phyloP scores from a whole-genome alignment of 2,329 filamentous ascomycete genomes.

The Fusarium temperatum region DNA sequence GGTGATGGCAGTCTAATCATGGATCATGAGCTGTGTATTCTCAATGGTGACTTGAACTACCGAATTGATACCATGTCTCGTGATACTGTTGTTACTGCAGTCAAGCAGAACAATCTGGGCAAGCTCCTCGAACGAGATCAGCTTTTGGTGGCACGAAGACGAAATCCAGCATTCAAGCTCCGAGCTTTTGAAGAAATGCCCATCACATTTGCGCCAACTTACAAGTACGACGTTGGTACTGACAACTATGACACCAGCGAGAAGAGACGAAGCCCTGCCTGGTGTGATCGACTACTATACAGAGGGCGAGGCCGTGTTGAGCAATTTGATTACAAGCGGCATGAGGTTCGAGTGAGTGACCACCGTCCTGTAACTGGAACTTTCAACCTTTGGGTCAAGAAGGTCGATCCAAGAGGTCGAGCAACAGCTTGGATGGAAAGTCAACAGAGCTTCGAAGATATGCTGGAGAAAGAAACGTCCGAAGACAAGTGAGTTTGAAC shows the following conservation, averaged over 20 bases:
- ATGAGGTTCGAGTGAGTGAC: constrained; percentile 91
- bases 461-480: constrained; percentile 72
- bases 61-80: constrained; percentile 97
- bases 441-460: constrained; percentile 76
- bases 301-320: constrained; percentile 82
- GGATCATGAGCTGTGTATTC: constrained; percentile 95
- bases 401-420: constrained; percentile 73
- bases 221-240: constrained; percentile 97
- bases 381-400: constrained; percentile 87
- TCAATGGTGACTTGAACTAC: constrained; percentile 98
- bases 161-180: constrained; percentile 89
- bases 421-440: constrained; percentile 75
- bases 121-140: constrained; percentile 95
- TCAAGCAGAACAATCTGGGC: constrained; percentile 80
- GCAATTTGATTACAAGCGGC: constrained; percentile 86
- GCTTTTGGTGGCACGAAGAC: constrained; percentile 84
- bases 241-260: constrained; percentile 95
- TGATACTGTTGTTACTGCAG: constrained; percentile 87
- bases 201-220: constrained; percentile 93
- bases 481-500: constrained; percentile 77
- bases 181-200: constrained; percentile 90
- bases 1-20: constrained; percentile 95
- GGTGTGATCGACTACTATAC: constrained; percentile 95
- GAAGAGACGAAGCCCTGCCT: constrained; percentile 92
- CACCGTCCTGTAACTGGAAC: constrained; percentile 90